Conservation (phyloP, 768 basidiomycete species). For the Amanita subjunquillea region DNA sequence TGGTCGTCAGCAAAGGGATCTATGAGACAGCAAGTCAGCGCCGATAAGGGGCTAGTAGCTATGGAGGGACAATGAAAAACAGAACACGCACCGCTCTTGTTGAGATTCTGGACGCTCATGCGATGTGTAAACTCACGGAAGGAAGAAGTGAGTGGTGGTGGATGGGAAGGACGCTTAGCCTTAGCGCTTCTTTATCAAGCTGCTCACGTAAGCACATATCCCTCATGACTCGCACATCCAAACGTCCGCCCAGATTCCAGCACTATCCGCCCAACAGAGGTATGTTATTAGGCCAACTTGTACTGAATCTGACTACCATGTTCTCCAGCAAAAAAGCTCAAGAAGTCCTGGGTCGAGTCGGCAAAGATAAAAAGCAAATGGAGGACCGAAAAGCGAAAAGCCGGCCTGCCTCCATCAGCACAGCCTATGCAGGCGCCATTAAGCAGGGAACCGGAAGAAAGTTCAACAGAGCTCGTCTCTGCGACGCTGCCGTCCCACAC, state of each 20-base stretch:
- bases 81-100: conserved; percentile 54
- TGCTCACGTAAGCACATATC: not conserved
- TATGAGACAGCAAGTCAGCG: conserved; percentile 18
- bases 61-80: not conserved
- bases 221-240: conserved; percentile 13
- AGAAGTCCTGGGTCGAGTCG: conserved; percentile 69
- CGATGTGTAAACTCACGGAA: conserved; percentile 40
- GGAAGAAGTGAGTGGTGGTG: conserved; percentile 37
- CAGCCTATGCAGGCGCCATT: conserved; percentile 2
- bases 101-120: conserved; percentile 94
- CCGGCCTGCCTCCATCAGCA: conserved; percentile 15
- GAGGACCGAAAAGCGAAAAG: conserved; percentile 57
- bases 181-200: conserved; percentile 13
- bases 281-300: conserved; percentile 16
- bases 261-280: conserved; percentile 58
- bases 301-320: not conserved
- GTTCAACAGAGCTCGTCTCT: not conserved
- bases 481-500: conserved; percentile 3
- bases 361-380: conserved; percentile 73
- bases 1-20: conserved; percentile 97
- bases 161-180: conserved; percentile 19
- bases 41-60: not conserved
- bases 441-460: not conserved
- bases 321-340: conserved; percentile 63
- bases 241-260: conserved; percentile 60